Evolutionary conservation across 208 protist species (phyloP).

Genomic region (Acanthamoeba sp.): DNA sequence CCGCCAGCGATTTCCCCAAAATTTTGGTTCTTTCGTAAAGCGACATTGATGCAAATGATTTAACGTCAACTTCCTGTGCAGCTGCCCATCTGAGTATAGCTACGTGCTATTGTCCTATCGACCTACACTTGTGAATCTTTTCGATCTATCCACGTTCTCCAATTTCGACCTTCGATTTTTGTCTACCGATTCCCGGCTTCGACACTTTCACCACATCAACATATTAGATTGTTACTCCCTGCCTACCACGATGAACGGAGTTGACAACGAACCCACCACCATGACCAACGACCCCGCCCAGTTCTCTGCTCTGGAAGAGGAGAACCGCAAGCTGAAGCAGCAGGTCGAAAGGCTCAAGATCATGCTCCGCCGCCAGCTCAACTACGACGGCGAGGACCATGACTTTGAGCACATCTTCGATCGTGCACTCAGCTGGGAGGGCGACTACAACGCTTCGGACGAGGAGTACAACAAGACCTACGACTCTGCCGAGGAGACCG

Average conservation of each 20-base stretch:
- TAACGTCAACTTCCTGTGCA: not conserved
- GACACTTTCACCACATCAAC: not conserved
- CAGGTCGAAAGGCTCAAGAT: slow-evolving; percentile 24
- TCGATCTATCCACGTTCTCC: not conserved
- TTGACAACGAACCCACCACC: not conserved
- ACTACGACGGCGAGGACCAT: slow-evolving; percentile 25
- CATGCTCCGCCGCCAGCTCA: slow-evolving; percentile 39
- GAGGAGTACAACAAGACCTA: not conserved
- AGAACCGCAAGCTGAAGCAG: slow-evolving; percentile 49
- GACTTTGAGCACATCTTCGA: slow-evolving; percentile 27
- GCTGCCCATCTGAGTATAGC: slow-evolving; percentile 46
- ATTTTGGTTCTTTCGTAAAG: not conserved
- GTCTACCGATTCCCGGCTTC: not conserved
- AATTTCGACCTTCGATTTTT: not conserved
- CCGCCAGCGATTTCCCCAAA: not conserved
- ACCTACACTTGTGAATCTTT: not conserved
- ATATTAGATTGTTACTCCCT: not conserved
- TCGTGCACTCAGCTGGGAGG: not conserved
- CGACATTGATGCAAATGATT: too few relatives aligned
- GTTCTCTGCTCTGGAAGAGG: not conserved
- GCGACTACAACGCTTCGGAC: slow-evolving; percentile 8
- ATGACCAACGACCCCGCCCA: not conserved
- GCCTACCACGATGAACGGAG: slow-evolving; percentile 17
- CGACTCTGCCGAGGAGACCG: not conserved
- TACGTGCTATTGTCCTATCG: not conserved